phyloP scores from a whole-genome alignment of 1,139 yeast species.

The Suhomyces wounanorum region DNA sequence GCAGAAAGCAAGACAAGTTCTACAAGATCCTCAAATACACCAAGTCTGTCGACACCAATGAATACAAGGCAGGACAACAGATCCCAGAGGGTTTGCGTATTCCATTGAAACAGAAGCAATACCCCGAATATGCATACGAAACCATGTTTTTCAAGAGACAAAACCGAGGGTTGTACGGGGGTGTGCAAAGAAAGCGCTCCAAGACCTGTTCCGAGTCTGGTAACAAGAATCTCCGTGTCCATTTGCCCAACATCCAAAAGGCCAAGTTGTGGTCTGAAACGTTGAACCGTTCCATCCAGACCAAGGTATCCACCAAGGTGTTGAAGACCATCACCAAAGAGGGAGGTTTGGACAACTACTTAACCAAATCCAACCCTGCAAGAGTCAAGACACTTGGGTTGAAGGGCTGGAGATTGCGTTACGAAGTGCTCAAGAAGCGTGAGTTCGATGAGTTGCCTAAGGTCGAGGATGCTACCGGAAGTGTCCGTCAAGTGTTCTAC shows the following conservation, averaged over 20 bases:
- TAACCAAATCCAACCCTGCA: slow-evolving; percentile 83
- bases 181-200: slow-evolving; percentile 77
- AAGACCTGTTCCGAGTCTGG: slow-evolving; percentile 74
- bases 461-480: slow-evolving; percentile 32
- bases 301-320: slow-evolving; percentile 78
- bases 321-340: slow-evolving; percentile 84
- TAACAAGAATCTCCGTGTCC: slow-evolving; percentile 73
- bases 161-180: slow-evolving; percentile 88
- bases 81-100: slow-evolving; percentile 36
- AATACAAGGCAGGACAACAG: slow-evolving; percentile 40
- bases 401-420: slow-evolving; percentile 86
- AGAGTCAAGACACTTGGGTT: slow-evolving; percentile 91
- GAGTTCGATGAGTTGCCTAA: slow-evolving; percentile 29
- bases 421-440: slow-evolving; percentile 54
- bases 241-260: slow-evolving; percentile 78
- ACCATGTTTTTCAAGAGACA: slow-evolving; percentile 78
- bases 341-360: slow-evolving; percentile 90
- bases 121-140: slow-evolving; percentile 84
- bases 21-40: slow-evolving; percentile 44
- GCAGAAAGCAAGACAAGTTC: slow-evolving; percentile 26
- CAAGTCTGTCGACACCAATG: slow-evolving; percentile 38
- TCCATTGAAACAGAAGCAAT: slow-evolving; percentile 49
- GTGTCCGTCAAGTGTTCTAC: slow-evolving; percentile 48
- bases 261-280: slow-evolving; percentile 85
- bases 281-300: slow-evolving; percentile 53